Conservation (phyloP, 2,329 filamentous ascomycete species). For the Myriangium duriaei region DNA sequence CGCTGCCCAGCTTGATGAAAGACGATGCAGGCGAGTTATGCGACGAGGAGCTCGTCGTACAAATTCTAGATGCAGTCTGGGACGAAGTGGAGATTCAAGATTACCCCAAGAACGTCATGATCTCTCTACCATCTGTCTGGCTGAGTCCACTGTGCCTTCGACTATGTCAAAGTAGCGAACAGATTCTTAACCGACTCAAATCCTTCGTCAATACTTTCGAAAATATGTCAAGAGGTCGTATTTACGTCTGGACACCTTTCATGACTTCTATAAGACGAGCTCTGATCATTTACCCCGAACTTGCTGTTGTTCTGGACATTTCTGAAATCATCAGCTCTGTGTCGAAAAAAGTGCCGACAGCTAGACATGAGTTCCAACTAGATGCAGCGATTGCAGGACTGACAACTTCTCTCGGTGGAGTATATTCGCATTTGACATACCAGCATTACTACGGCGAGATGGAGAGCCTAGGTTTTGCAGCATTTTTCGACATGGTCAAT, state of each 20-base stretch:
- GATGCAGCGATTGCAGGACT: slow-evolving; percentile 28
- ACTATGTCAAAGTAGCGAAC: slow-evolving; percentile 12
- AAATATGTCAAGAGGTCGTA: slow-evolving; percentile 17
- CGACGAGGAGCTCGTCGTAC: slow-evolving; percentile 5
- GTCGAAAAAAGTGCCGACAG: slow-evolving; percentile 28
- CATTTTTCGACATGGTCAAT: slow-evolving; percentile 32
- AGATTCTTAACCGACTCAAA: slow-evolving; percentile 3
- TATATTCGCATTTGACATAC: slow-evolving; percentile 22
- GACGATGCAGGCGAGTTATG: neutral
- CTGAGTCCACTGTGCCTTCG: slow-evolving; percentile 24
- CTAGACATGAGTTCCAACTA: slow-evolving; percentile 32
- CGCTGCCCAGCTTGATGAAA: slow-evolving; percentile 18
- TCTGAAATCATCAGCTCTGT: slow-evolving; percentile 29
- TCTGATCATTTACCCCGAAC: slow-evolving; percentile 17
- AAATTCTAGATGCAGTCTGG: slow-evolving; percentile 28
- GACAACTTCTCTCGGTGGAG: slow-evolving; percentile 20
- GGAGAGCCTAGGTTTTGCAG: slow-evolving; percentile 32
- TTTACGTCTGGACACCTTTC: slow-evolving; percentile 21
- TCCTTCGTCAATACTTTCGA: slow-evolving; percentile 10
- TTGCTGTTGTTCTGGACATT: slow-evolving; percentile 23
- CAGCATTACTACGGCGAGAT: slow-evolving; percentile 32
- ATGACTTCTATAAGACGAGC: slow-evolving; percentile 16
- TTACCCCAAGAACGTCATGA: slow-evolving; percentile 29
- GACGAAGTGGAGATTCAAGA: slow-evolving; percentile 36
- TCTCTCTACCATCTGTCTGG: slow-evolving; percentile 26